Conservation (phyloP, 2,329 filamentous ascomycete genomes). For the Fusarium denticulatum region DNA sequence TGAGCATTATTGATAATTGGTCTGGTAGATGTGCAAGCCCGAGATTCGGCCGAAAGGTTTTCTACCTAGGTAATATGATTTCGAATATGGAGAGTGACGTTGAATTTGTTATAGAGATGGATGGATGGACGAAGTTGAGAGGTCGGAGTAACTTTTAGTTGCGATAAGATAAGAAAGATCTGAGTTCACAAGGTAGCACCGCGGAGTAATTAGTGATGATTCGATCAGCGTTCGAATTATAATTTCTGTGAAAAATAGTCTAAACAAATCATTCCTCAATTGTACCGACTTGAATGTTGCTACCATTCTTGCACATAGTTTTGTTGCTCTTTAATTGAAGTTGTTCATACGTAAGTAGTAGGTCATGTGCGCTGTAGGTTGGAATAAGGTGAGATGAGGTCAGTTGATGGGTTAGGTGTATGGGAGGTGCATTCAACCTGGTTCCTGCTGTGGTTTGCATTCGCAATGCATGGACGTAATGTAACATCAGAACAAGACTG, state of each 20-base stretch:
- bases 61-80: neutral
- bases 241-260: neutral
- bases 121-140: neutral
- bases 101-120: neutral
- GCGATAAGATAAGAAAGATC: slow-evolving; percentile 22
- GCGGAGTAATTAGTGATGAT: neutral
- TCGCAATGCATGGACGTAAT: neutral
- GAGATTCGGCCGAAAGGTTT: slow-evolving; percentile 7
- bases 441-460: neutral
- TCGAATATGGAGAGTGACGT: slow-evolving; percentile 20
- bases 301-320: neutral
- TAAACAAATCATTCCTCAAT: neutral
- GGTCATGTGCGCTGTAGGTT: neutral
- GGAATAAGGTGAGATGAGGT: neutral
- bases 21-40: neutral
- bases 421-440: neutral
- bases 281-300: neutral
- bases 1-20: slow-evolving; percentile 9
- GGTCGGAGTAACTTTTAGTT: slow-evolving; percentile 8
- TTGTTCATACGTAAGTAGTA: neutral
- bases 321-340: neutral
- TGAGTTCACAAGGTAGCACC: neutral
- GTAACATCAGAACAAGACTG: slow-evolving; percentile 1
- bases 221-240: neutral
- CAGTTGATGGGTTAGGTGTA: slow-evolving; percentile 20